phyloP scores from a whole-genome alignment of 2,329 filamentous ascomycete species.

The Fusarium sp. region DNA sequence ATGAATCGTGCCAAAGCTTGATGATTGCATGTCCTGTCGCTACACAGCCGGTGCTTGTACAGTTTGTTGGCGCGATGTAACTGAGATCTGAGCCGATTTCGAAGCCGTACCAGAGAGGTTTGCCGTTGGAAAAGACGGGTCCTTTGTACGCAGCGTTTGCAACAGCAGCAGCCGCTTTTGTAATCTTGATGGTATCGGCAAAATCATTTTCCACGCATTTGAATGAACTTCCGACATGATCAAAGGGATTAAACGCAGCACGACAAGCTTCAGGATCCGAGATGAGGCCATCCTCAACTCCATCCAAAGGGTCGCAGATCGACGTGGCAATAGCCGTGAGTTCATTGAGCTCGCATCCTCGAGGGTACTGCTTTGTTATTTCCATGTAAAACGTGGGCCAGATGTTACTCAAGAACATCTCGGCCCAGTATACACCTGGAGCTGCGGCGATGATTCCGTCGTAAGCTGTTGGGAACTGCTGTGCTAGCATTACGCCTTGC shows the following conservation, averaged over 20 bases:
- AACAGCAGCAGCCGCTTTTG: constrained; percentile 5
- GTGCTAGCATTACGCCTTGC: constrained; percentile 24
- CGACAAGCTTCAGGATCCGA: constrained; percentile 20
- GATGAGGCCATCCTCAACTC: constrained; percentile 41
- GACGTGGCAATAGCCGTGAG: constrained; percentile 3
- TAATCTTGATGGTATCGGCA: constrained; percentile 1
- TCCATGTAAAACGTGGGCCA: constrained; percentile 24
- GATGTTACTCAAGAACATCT: constrained; percentile 1
- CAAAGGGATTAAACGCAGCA: background rate
- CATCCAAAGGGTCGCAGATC: constrained; percentile 40
- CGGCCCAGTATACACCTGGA: constrained; percentile 14
- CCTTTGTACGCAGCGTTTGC: constrained; percentile 20
- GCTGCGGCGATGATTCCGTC: constrained; percentile 31
- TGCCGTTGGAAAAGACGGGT: constrained; percentile 18
- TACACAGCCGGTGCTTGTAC: background rate
- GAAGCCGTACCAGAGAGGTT: constrained; percentile 12
- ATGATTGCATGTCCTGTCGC: background rate
- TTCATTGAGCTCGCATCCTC: constrained; percentile 19
- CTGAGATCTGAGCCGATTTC: constrained; percentile 2
- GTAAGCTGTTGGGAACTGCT: constrained; percentile 28
- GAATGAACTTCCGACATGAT: constrained; percentile 9
- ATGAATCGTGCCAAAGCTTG: background rate
- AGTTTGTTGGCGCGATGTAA: background rate
- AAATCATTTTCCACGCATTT: background rate
- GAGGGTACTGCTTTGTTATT: constrained; percentile 7